phyloP scores from a whole-genome alignment of 2,329 filamentous ascomycete genomes.

The Phoma sp. region DNA sequence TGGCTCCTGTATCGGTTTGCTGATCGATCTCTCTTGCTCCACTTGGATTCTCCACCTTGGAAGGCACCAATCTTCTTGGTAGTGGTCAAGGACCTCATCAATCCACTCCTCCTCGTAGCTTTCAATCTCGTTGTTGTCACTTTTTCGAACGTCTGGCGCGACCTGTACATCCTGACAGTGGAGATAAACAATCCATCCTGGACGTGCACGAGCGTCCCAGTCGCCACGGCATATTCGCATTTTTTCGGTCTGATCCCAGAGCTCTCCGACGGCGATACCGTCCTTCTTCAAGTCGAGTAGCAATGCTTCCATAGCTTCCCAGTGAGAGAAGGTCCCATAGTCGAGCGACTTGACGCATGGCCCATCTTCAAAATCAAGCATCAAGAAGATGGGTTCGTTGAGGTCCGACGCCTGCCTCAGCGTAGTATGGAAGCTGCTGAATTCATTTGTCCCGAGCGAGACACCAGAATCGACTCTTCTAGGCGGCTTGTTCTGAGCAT shows the following conservation, averaged over 20 bases:
- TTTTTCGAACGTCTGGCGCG: neutral
- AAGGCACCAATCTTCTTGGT: slow-evolving; percentile 12
- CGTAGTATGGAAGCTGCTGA: neutral
- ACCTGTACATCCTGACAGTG: slow-evolving; percentile 4
- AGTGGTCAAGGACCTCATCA: neutral
- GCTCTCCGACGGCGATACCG: slow-evolving; percentile 81
- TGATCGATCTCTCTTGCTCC: slow-evolving; percentile 1
- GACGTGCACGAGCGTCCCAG: slow-evolving; percentile 26
- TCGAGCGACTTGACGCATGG: slow-evolving; percentile 15
- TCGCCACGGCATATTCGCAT: slow-evolving; percentile 88
- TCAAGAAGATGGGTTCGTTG: neutral
- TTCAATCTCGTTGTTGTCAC: neutral
- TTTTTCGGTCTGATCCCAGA: slow-evolving; percentile 71
- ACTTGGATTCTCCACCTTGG: slow-evolving; percentile 11
- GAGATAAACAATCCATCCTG: slow-evolving; percentile 17
- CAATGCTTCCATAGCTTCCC: slow-evolving; percentile 62
- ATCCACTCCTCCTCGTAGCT: neutral
- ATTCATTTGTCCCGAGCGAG: neutral
- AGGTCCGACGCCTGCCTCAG: neutral
- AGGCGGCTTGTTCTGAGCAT: neutral
- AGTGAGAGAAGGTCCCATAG: slow-evolving; percentile 18
- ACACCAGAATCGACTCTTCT: neutral
- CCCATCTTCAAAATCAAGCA: slow-evolving; percentile 6
- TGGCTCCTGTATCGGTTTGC: slow-evolving; percentile 1
- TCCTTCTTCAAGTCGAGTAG: slow-evolving; percentile 92